Evolutionary conservation across 176 grass and related monocot genomes (phyloP).

Genomic region (maize (Zea mays)): DNA sequence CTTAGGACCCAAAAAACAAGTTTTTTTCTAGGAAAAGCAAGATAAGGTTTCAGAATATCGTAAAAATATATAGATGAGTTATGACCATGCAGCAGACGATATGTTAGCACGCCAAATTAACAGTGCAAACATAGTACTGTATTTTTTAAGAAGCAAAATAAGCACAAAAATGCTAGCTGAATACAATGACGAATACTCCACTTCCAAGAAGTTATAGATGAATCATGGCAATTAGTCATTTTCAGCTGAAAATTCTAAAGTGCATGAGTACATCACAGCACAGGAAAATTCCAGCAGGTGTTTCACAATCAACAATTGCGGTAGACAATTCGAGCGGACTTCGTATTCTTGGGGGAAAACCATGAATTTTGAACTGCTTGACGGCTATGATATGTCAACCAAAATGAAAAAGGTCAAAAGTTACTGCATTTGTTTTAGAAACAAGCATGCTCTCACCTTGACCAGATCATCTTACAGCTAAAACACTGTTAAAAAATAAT

Average conservation of each 20-base stretch:
- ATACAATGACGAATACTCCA: conserved; percentile 7
- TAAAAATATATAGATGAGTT: background rate
- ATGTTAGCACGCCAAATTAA: conserved; percentile 14
- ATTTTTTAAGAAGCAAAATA: conserved; percentile 18
- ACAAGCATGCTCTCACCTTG: conserved; percentile 11
- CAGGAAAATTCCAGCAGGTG: background rate
- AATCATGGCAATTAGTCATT: background rate
- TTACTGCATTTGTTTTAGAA: background rate
- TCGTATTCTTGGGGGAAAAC: background rate
- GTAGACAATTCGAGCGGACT: background rate
- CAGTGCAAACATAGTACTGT: background rate
- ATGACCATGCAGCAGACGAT: conserved; percentile 4
- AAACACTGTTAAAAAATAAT: conserved; percentile 1
- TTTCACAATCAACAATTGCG: conserved; percentile 9
- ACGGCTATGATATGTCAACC: conserved; percentile 11
- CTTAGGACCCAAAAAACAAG: background rate
- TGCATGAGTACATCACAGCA: background rate
- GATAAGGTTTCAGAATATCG: conserved; percentile 18
- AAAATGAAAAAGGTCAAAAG: conserved; percentile 7
- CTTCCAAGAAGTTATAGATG: background rate
- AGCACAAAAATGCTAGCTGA: conserved; percentile 13
- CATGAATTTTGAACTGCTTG: conserved; percentile 22
- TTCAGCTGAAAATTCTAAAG: conserved; percentile 13
- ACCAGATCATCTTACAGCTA: background rate
- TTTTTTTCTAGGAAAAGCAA: background rate